Base-by-base conservation (phyloP, 2,329 filamentous ascomycete genomes). In the Thielaviopsis populi region DNA sequence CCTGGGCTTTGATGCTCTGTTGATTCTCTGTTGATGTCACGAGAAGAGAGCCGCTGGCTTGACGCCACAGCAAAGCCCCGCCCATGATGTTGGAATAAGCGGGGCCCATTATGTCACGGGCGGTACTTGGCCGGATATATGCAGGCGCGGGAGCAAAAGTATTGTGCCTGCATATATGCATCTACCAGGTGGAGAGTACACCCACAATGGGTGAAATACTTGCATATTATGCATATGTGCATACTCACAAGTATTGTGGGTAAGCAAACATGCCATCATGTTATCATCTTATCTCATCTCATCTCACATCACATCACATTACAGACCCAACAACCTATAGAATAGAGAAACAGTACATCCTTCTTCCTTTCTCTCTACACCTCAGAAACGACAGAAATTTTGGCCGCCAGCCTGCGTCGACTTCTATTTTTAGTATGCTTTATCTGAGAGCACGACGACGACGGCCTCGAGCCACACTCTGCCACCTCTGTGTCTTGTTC, bases 131-230 rank as follows among this genome's bases (percentile, higher is more conserved):
- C 13, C 22, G 15, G 24, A 15, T n/a, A 56, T 56, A 33, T 56
- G 27, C 53, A 37, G 10, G 27, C 10, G 27, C 53, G 27, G 53
- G 27, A 56, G n/a, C 30, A 19, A 56, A 56, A 37, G 11, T 48
- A 48, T n/a, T 56, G 53, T 56, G 27, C 53, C 53, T 56, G 53
- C 53, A 56, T 56, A 56, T 56, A 56, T 56, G 53, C 53, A 56
- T 37, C 15, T 56, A 56, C 13, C 46, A 19, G 22, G 46, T 50
- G 7, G 5, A 24, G 46, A 13, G 11, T 27, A 15, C 19, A 50
- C 17, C 46, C 10, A 46, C 33, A 8, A 37, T 37, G 8, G 10
- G 33, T 37, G 15, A 1, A 11, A 11, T 11, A 42, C 41, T 11
- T n/a, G 8, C 15, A 46, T 46, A 46, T 3, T 3, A 5, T 46